These are phyloP conservation scores for Knoxia roxburghii DNA, from an alignment of 257 asterid genomes.

Conservation along the genomic window DNA sequence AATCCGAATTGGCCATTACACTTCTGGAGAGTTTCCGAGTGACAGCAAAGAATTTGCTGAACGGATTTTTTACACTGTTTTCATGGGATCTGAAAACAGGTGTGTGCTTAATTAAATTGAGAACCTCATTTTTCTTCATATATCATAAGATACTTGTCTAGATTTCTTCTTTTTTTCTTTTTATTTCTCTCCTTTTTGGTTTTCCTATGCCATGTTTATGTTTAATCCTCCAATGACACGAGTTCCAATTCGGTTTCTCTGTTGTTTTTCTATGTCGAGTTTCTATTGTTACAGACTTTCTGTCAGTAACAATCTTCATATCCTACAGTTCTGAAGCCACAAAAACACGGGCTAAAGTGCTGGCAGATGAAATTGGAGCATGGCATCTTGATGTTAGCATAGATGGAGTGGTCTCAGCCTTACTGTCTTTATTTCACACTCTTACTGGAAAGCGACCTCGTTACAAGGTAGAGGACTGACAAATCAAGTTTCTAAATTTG, in stretches of 20 bases:
- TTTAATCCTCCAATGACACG: background rate
- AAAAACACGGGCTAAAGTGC: conserved; percentile 67
- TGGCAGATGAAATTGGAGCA: conserved; percentile 89
- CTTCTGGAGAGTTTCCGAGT: conserved; percentile 67
- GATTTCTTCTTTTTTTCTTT: background rate
- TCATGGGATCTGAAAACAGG: conserved; percentile 96
- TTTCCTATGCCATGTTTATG: background rate
- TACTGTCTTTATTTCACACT: conserved; percentile 74
- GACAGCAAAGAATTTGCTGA: conserved; percentile 89
- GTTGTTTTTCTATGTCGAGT: background rate
- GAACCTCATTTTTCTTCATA: background rate
- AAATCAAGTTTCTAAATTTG: background rate
- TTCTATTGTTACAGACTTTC: background rate
- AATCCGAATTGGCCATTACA: conserved; percentile 71
- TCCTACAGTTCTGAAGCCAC: conserved; percentile 68
- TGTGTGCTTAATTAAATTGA: conserved; percentile 23
- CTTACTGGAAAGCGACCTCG: conserved; percentile 78
- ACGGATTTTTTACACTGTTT: conserved; percentile 87
- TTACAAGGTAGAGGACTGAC: conserved; percentile 52
- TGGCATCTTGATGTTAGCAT: conserved; percentile 92
- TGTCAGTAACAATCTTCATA: conserved; percentile 13
- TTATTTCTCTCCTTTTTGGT: background rate
- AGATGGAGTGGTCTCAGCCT: conserved; percentile 74
- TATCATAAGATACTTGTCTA: background rate
- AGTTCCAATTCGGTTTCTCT: background rate